Evolutionary conservation across 2,329 filamentous ascomycete species (phyloP), one percentile per base, ranked within the genome.

Genomic region (Neurospora sp.): DNA sequence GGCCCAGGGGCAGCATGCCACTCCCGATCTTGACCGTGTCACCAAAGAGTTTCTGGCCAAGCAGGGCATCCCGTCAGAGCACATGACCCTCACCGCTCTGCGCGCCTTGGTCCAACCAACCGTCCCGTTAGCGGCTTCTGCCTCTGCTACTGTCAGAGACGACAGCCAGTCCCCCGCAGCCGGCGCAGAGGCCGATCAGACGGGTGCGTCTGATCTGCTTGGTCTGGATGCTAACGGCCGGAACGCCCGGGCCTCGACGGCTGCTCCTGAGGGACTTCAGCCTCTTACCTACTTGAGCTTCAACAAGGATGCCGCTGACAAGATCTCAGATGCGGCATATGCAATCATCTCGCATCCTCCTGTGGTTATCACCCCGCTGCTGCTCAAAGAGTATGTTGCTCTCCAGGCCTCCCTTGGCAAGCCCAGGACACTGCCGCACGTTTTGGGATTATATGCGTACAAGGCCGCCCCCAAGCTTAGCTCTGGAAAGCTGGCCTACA

Each of bases 401-500:
- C 88, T 93, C 66, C 93, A 97, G 78, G 85, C 89, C 38, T 85
- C 89, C 11, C 86, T 98, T 62, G 87, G 89, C 72, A 89, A 86
- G 70, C 90, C 93, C 2, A 88, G 92, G 73, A 89, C 91, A 66
- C 87, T 98, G 72, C 93, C 95, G 7, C 87, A 90, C 71, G 88
- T 93, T 58, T 91, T 99, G 77, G 83, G 89, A 70, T 85, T 97
- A 68, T 98, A 95, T 78, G 92, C 93, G 67, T 87, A 88, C 75
- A 99, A 98, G 80, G 91, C 92, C 10, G 83, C 89, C 72, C 91
- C 93, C 2, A 81, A 85, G 68, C 83, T 88, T 75, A 84, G 84
- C 68, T 84, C 86, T 19, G 86, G 85, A 17, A 85, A 86, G 9
- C 82, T 92, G 68, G 81, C 81, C 72, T 93, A 89, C 76, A 83